A percentile compares a stretch with the other conserved stretches of the same genome.
These are phyloP conservation scores for Mrakia blollopis DNA, from an alignment of 768 basidiomycete genomes.

Conservation along the genomic window DNA sequence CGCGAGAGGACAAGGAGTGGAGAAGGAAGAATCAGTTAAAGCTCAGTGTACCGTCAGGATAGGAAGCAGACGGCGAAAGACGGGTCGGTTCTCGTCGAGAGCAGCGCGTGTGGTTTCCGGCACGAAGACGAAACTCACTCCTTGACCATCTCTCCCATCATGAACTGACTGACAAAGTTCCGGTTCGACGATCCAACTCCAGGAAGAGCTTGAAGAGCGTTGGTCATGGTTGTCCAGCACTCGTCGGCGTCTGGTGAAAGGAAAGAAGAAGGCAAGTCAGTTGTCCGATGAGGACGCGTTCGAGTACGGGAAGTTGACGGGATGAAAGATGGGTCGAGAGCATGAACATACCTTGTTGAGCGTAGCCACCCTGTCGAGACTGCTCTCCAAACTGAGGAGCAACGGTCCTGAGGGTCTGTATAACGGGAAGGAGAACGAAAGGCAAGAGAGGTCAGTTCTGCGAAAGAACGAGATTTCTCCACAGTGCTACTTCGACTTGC, in stretches of 20 bases:
- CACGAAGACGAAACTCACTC: conserved; percentile 50
- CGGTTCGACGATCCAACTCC: conserved; percentile 44
- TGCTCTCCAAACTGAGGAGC: conserved; percentile 88
- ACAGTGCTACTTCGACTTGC: too few relatives aligned
- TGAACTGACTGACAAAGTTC: conserved; percentile 71
- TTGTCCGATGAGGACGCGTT: background rate
- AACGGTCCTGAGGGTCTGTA: conserved; percentile 56
- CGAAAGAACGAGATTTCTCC: background rate
- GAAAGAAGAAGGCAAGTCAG: background rate
- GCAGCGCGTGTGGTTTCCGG: background rate
- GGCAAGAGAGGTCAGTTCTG: conserved; percentile 7
- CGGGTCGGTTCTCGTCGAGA: too few relatives aligned
- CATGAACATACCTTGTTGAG: conserved; percentile 63
- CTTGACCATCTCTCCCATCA: conserved; percentile 71
- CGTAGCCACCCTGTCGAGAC: conserved; percentile 54
- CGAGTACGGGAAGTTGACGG: background rate
- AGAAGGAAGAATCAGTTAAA: background rate
- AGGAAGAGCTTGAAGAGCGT: conserved; percentile 62
- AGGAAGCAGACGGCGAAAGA: background rate
- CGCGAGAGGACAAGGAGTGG: background rate
- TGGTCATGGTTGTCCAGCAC: conserved; percentile 72
- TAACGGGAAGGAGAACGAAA: too few relatives aligned
- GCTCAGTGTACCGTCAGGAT: too few relatives aligned
- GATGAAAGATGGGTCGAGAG: background rate
- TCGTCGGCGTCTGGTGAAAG: conserved; percentile 70